Evolutionary conservation across 495 filamentous ascomycete genomes (phyloP).

Genomic region (Chaetomium fimeti): DNA sequence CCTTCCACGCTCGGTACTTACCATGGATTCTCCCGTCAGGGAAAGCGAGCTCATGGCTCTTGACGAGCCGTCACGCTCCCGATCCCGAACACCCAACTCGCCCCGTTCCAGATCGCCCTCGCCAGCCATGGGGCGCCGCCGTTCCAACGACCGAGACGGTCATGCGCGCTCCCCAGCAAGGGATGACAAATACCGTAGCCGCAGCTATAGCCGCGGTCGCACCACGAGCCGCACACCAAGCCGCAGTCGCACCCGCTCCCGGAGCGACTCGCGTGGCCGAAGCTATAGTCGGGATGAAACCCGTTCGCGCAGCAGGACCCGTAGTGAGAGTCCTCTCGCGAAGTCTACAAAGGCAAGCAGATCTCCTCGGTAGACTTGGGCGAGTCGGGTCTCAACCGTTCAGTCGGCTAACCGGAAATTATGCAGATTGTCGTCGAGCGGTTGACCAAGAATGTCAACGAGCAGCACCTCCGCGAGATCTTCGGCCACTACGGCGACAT

Average conservation of each 20-base stretch:
- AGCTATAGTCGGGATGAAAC: conserved; percentile 30
- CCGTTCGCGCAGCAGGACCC: conserved; percentile 38
- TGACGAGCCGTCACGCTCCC: conserved; percentile 24
- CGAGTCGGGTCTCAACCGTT: background rate
- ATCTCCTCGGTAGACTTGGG: too few relatives aligned
- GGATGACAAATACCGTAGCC: conserved; percentile 38
- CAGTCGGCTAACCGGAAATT: background rate
- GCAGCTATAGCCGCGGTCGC: conserved; percentile 31
- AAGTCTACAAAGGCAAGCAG: conserved; percentile 40
- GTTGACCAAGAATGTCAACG: conserved; percentile 91
- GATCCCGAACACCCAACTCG: conserved; percentile 24
- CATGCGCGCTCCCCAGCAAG: conserved; percentile 29
- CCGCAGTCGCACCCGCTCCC: conserved; percentile 20
- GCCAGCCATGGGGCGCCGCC: conserved; percentile 22
- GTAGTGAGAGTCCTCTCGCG: conserved; percentile 26
- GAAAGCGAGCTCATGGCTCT: conserved; percentile 17
- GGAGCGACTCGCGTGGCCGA: conserved; percentile 26
- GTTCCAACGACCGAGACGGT: conserved; percentile 18
- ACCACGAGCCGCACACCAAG: conserved; percentile 19
- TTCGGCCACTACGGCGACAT: conserved; percentile 89
- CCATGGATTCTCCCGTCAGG: conserved; percentile 27
- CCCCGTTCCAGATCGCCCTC: conserved; percentile 28
- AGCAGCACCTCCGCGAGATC: conserved; percentile 83
- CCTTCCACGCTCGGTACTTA: too few relatives aligned
- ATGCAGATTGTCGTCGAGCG: conserved; percentile 90